A percentile compares a stretch with the other conserved stretches of the same genome.
Evolutionary conservation across 805 yeast species (phyloP).

Genomic region (Tetrapisispora iriomotensis): DNA sequence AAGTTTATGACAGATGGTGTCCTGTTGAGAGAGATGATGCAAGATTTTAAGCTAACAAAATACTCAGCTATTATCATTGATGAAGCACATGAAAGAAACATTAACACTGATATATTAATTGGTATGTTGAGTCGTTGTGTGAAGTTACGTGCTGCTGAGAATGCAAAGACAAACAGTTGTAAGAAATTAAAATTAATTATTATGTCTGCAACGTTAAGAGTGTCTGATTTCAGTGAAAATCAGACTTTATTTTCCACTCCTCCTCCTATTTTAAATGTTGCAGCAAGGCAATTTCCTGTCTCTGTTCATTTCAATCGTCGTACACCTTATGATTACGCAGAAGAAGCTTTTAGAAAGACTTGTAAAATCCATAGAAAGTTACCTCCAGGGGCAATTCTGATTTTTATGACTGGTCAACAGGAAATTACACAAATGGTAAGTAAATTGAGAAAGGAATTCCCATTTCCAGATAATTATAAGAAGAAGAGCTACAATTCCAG

Average conservation of each 20-base stretch:
- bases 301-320: constrained; percentile 79
- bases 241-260: constrained; percentile 49
- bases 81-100: constrained; percentile 96
- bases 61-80: constrained; percentile 86
- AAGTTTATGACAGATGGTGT: constrained; percentile 96
- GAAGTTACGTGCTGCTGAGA: constrained; percentile 52
- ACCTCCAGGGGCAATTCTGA: constrained; percentile 89
- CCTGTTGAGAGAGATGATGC: constrained; percentile 82
- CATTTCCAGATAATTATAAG: constrained; percentile 30
- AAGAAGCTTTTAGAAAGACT: constrained; percentile 76
- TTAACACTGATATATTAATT: constrained; percentile 89
- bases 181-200: constrained; percentile 72
- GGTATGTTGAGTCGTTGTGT: constrained; percentile 90
- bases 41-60: constrained; percentile 67
- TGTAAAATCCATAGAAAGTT: constrained; percentile 75
- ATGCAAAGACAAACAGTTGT: constrained; percentile 35
- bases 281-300: constrained; percentile 91
- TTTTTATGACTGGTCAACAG: constrained; percentile 90
- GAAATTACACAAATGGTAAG: constrained; percentile 76
- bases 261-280: constrained; percentile 85
- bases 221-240: constrained; percentile 86
- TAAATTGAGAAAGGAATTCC: constrained; percentile 57
- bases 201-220: constrained; percentile 96
- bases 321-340: constrained; percentile 70
- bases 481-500: constrained; percentile 22